Percentiles rank a stretch among this genome's conserved stretches.
Conservation (phyloP, 1,139 yeast species). For the Lizanozyma gosingica region DNA sequence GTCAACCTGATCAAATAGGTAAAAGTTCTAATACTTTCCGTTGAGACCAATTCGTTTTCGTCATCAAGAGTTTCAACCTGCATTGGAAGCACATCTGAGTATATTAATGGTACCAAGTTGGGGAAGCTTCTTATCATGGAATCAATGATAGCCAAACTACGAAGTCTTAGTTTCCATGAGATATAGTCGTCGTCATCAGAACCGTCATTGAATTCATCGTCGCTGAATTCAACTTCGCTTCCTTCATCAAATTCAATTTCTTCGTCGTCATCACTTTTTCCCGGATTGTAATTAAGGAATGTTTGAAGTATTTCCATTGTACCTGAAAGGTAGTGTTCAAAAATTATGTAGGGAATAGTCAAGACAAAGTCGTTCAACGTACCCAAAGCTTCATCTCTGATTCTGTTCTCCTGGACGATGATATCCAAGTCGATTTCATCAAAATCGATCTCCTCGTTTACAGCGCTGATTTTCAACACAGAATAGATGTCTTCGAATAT, state of each 20-base stretch:
- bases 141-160: slow-evolving; percentile 39
- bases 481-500: slow-evolving; percentile 9
- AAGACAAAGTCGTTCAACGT: slow-evolving; percentile 26
- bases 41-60: slow-evolving; percentile 30
- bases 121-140: slow-evolving; percentile 31
- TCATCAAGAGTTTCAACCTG: slow-evolving; percentile 25
- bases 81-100: slow-evolving; percentile 12
- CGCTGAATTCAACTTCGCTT: slow-evolving; percentile 28
- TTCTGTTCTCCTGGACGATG: slow-evolving; percentile 22
- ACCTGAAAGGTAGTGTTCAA: slow-evolving; percentile 15
- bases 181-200: slow-evolving; percentile 51
- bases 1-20: slow-evolving; percentile 19
- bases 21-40: slow-evolving; percentile 26
- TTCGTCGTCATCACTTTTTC: slow-evolving; percentile 21
- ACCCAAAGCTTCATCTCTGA: slow-evolving; percentile 41
- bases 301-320: slow-evolving; percentile 24
- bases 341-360: slow-evolving; percentile 12
- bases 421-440: slow-evolving; percentile 39
- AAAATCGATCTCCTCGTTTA: slow-evolving; percentile 25
- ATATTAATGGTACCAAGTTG: slow-evolving; percentile 13
- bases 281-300: slow-evolving; percentile 54
- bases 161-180: slow-evolving; percentile 62
- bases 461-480: slow-evolving; percentile 15
- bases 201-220: slow-evolving; percentile 30
- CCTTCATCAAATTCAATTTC: slow-evolving; percentile 24